Base-by-base conservation (phyloP, 2,329 filamentous ascomycete genomes). In the Diplodia scrobiculata region DNA sequence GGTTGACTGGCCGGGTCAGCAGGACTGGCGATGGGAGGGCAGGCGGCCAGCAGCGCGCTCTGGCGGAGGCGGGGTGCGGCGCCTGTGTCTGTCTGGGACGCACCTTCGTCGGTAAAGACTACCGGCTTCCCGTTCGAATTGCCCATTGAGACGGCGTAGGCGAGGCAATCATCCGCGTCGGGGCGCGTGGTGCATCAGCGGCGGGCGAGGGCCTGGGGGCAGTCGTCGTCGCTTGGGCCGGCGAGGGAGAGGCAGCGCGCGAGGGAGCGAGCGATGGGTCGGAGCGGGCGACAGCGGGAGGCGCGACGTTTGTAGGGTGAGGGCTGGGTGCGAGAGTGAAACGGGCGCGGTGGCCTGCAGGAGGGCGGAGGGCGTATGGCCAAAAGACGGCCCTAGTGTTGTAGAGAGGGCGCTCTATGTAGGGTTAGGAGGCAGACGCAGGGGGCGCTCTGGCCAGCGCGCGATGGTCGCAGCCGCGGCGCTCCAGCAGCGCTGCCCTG, bases 101-200 rank as follows among this genome's bases (percentile, higher is more conserved):
- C 83, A 96, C 92, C 91, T 89, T 97, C 91, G 82, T 96, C 93
- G 81, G 90, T 91, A 81, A 93, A 89, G 78, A 92, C 89, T 82
- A 96, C 87, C 79, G 91, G 91, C 80, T 97, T 97, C 80, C 93
- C 93, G 80, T 94, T 92, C 77, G 89, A 90, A 82, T 98, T 97
- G 78, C 94, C 94, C 94, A 98, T 98, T 75, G 71, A 67, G 68
- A 67, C 54, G 65, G 45, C 54, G 64, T 59, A 41, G 53, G 64
- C 47, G 55, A 60, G 50, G 65, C 55, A 60, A 66, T 59, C 64
- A 66, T 66, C 52, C 45, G 64, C 64, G 47, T 48, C 41, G 64
- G 54, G 64, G 58, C 50, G 58, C 27, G 45, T 25, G 41, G 47
- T 60, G 64, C 64, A 66, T 66, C 54, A 63, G 50, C 34, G 19